These are phyloP conservation scores for Cyberlindnera subsufficiens DNA, from an alignment of 805 yeast species.

Conservation along the genomic window DNA sequence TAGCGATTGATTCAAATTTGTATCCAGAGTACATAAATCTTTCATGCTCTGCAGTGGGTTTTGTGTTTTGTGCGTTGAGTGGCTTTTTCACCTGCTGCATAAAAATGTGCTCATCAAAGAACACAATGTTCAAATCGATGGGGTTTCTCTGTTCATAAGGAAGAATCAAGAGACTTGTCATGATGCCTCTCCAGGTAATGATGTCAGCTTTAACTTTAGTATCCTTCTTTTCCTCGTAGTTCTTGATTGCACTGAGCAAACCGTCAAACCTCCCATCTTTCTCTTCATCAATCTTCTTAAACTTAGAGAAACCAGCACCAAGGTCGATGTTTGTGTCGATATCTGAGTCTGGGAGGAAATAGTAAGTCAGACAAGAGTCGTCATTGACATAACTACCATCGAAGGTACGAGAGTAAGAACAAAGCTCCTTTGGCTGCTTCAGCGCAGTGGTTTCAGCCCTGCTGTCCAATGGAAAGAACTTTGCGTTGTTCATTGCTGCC, in stretches of 20 bases:
- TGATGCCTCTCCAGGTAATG: constrained; percentile 79
- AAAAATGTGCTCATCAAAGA: constrained; percentile 72
- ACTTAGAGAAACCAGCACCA: constrained; percentile 55
- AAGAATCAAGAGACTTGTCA: constrained; percentile 65
- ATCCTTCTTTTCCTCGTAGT: constrained; percentile 43
- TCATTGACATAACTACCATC: constrained; percentile 49
- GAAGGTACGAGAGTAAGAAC: constrained; percentile 57
- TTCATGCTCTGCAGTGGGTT: constrained; percentile 26
- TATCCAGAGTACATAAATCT: constrained; percentile 62
- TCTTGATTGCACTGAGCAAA: constrained; percentile 47
- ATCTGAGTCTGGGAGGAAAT: constrained; percentile 71
- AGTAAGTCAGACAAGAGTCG: constrained; percentile 57
- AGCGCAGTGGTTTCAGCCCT: constrained; percentile 62
- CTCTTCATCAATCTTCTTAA: constrained; percentile 48
- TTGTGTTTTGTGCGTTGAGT: constrained; percentile 23
- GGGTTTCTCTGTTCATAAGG: constrained; percentile 55
- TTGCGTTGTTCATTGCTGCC: constrained; percentile 8
- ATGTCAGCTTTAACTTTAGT: constrained; percentile 55
- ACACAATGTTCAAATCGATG: constrained; percentile 55
- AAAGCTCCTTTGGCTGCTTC: constrained; percentile 81
- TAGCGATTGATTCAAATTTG: constrained; percentile 78
- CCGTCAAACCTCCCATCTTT: constrained; percentile 55
- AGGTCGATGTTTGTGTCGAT: constrained; percentile 61
- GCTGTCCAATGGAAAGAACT: constrained; percentile 12
- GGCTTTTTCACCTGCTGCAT: constrained; percentile 37